A percentile compares a stretch with the other conserved stretches of the same genome.
These are phyloP conservation scores for Stenogyne calaminthoides DNA, from an alignment of 305 asterid genomes.

Conservation along the genomic window DNA sequence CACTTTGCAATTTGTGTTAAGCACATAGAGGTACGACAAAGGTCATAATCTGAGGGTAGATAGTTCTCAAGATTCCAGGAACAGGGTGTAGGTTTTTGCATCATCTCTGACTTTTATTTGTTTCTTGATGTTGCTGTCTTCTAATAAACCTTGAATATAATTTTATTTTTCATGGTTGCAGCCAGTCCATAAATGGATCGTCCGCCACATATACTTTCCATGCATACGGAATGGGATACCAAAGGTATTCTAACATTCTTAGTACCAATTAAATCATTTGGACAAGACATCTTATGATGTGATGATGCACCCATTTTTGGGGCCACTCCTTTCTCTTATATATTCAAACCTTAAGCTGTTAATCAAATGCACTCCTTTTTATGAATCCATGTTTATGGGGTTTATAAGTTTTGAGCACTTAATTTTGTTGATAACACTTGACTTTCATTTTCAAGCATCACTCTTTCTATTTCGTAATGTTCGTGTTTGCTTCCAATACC, in stretches of 20 bases:
- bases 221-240: conserved; percentile 91
- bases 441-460: neutral
- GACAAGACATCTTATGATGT: conserved; percentile 21
- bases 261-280: conserved; percentile 22
- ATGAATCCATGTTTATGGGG: conserved; percentile 2
- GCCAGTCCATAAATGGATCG: conserved; percentile 99
- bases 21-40: neutral
- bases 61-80: conserved; percentile 8
- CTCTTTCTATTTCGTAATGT: neutral
- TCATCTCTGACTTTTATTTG: conserved; percentile 3
- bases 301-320: conserved; percentile 13
- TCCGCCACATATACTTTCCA: conserved; percentile 93
- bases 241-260: conserved; percentile 54
- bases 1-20: too few relatives aligned
- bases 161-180: conserved; percentile 43
- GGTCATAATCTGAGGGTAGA: conserved; percentile 7
- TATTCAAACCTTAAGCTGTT: conserved; percentile 11
- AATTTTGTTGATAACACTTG: neutral
- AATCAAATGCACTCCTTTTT: conserved; percentile 8
- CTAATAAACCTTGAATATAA: conserved; percentile 21
- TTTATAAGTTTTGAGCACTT: conserved; percentile 13
- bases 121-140: conserved; percentile 28
- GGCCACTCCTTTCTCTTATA: neutral
- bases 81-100: conserved; percentile 9
- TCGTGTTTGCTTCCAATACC: neutral